These are phyloP conservation scores for Maudiozyma humilis DNA, from an alignment of 1,139 yeast genomes.

Conservation along the genomic window DNA sequence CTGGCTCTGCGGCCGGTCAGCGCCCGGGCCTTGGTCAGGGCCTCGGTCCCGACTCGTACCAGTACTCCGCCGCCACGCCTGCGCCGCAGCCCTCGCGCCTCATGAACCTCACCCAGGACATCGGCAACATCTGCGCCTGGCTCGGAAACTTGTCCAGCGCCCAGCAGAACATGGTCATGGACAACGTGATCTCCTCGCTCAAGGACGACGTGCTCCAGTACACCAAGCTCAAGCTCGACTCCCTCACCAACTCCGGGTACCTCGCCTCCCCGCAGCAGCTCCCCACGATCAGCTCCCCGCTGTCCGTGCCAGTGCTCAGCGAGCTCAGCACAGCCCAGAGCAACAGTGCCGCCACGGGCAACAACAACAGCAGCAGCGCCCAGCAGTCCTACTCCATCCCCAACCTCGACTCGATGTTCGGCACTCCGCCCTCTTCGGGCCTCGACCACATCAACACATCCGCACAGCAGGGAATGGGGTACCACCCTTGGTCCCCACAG, in stretches of 20 bases:
- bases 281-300: conserved; percentile 21
- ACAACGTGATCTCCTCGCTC: conserved; percentile 45
- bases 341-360: too few species aligned
- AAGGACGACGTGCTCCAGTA: conserved; percentile 42
- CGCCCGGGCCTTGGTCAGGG: neutral
- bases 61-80: too few species aligned
- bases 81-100: too few species aligned
- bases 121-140: conserved; percentile 53
- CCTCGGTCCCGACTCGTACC: too few species aligned
- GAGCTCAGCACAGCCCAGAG: too few species aligned
- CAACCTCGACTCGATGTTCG: conserved; percentile 17
- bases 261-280: conserved; percentile 13
- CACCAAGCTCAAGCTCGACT: conserved; percentile 36
- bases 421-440: neutral
- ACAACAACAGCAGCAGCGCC: too few species aligned
- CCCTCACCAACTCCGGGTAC: conserved; percentile 24
- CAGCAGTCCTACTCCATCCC: neutral
- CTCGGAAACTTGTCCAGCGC: conserved; percentile 46
- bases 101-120: conserved; percentile 35
- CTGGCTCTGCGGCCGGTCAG: neutral
- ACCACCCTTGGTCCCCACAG: conserved; percentile 29
- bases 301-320: conserved; percentile 10
- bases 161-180: conserved; percentile 53
- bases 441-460: conserved; percentile 3
- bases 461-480: conserved; percentile 6